Percentiles rank a stretch among this genome's conserved stretches.
Conservation (phyloP, 2,329 filamentous ascomycete genomes). For the Rutstroemia sp. region DNA sequence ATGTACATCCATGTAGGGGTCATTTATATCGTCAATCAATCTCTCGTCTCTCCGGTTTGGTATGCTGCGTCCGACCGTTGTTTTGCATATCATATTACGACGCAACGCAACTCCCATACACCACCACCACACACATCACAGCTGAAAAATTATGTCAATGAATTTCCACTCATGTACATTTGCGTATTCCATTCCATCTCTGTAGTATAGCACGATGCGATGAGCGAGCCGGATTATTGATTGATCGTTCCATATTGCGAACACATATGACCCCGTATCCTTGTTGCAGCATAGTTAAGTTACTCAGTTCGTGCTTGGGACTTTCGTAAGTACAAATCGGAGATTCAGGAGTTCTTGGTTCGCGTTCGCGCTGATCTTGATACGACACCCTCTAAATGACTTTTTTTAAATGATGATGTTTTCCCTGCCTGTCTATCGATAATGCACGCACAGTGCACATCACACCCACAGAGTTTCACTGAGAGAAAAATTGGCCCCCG, state of each 20-base stretch:
- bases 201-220: neutral
- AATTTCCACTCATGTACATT: neutral
- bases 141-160: neutral
- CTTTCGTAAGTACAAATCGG: neutral
- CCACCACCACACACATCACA: neutral
- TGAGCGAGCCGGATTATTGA: neutral
- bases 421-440: neutral
- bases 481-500: neutral
- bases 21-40: neutral
- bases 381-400: neutral
- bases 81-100: neutral
- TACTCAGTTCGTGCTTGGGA: too few species aligned
- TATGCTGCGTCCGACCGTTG: conserved; percentile 4
- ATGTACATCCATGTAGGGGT: neutral
- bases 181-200: neutral
- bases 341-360: neutral
- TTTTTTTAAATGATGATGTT: neutral
- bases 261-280: neutral
- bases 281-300: neutral
- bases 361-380: neutral
- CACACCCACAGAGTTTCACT: neutral
- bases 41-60: conserved; percentile 1
- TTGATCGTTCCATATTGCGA: neutral
- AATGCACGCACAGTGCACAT: neutral
- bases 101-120: too few species aligned